Evolutionary conservation across 768 basidiomycete species (phyloP).

Genomic region (Crucibulum laeve): DNA sequence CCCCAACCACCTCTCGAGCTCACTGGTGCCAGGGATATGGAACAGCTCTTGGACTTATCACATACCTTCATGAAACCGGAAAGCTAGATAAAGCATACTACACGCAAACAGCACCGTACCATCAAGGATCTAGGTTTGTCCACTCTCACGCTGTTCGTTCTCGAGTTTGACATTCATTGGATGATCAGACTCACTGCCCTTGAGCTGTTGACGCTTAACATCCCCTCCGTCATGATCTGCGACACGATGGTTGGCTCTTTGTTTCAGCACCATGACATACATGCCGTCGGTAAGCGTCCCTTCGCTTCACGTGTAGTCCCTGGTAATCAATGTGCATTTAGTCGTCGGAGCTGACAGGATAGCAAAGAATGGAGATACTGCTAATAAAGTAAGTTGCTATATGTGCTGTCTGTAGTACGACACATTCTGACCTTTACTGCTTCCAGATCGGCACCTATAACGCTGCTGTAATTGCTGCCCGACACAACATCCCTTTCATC

Average conservation of each 20-base stretch:
- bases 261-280: conserved; percentile 82
- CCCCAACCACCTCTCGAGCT: background rate
- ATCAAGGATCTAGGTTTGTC: conserved; percentile 78
- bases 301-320: background rate
- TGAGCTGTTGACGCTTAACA: conserved; percentile 79
- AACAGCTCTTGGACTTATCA: conserved; percentile 92
- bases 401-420: background rate
- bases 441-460: conserved; percentile 90
- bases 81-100: conserved; percentile 83
- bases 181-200: conserved; percentile 76
- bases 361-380: conserved; percentile 92
- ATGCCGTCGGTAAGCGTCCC: conserved; percentile 63
- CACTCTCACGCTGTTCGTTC: background rate
- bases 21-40: conserved; percentile 75
- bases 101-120: conserved; percentile 93
- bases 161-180: background rate
- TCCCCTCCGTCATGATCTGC: conserved; percentile 91
- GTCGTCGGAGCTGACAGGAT: conserved; percentile 88
- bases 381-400: conserved; percentile 65
- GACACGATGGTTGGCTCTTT: conserved; percentile 97
- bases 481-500: conserved; percentile 87
- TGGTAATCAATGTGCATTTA: conserved; percentile 17
- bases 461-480: conserved; percentile 85
- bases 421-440: background rate
- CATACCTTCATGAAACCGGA: conserved; percentile 75